A percentile compares a stretch with the other conserved stretches of the same genome.
Evolutionary conservation across 2,329 filamentous ascomycete species (phyloP).

Genomic region (Epichloe brachyelytri): DNA sequence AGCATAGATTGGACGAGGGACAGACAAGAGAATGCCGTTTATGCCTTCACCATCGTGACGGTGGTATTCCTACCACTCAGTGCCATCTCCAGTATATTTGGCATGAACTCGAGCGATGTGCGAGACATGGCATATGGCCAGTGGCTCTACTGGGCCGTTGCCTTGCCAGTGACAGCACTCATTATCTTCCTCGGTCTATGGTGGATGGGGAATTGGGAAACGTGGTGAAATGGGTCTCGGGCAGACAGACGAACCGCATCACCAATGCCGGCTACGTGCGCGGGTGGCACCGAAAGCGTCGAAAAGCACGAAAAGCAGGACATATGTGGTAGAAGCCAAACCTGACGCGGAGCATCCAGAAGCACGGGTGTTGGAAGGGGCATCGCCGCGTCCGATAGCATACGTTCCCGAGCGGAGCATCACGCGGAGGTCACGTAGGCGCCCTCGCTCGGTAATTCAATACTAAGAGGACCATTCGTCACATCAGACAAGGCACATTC

Average conservation of each 20-base stretch:
- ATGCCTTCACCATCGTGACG: slow-evolving; percentile 37
- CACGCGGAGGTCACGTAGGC: not conserved
- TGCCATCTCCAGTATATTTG: slow-evolving; percentile 34
- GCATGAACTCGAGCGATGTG: slow-evolving; percentile 40
- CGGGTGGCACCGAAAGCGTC: not conserved
- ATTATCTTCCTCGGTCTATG: slow-evolving; percentile 27
- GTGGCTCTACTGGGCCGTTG: slow-evolving; percentile 37
- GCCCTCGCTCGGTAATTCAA: not conserved
- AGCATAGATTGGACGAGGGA: slow-evolving; percentile 29
- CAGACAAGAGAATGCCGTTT: slow-evolving; percentile 33
- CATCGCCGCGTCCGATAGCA: not conserved
- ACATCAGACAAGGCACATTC: not conserved
- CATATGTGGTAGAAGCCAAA: not conserved
- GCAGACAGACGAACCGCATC: slow-evolving; percentile 5
- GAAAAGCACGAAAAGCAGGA: not conserved
- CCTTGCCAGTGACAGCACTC: slow-evolving; percentile 31
- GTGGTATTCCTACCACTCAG: slow-evolving; percentile 35
- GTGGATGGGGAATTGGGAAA: slow-evolving; percentile 30
- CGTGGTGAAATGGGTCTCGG: slow-evolving; percentile 17
- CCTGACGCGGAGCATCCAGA: not conserved
- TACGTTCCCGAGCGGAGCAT: not conserved
- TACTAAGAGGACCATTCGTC: not conserved
- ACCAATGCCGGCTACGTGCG: not conserved
- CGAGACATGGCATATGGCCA: slow-evolving; percentile 34
- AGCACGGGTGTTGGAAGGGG: not conserved